Evolutionary conservation across 2,329 filamentous ascomycete species (phyloP).

Genomic region (Beauveria bassiana): DNA sequence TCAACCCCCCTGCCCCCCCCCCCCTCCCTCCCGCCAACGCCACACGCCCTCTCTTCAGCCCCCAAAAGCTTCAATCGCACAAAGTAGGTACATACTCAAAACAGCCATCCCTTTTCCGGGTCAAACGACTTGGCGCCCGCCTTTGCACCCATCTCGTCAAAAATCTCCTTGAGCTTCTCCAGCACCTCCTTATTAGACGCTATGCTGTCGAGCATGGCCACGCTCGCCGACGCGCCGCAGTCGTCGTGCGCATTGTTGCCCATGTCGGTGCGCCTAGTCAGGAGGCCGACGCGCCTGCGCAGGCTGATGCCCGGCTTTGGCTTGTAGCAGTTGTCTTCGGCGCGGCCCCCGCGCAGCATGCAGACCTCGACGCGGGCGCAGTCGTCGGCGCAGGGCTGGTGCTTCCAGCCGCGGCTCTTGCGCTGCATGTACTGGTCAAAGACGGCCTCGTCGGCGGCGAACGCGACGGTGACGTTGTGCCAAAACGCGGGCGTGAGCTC

Average conservation of each 20-base stretch:
- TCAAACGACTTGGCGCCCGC: not conserved
- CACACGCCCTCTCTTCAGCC: too few species aligned
- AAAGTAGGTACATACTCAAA: not conserved
- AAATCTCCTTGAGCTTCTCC: slow-evolving; percentile 17
- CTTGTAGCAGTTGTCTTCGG: slow-evolving; percentile 43
- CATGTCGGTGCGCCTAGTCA: slow-evolving; percentile 22
- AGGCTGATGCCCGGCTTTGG: slow-evolving; percentile 28
- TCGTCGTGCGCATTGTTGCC: slow-evolving; percentile 19
- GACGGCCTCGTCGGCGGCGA: slow-evolving; percentile 33
- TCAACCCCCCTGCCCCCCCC: too few species aligned
- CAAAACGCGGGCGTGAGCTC: slow-evolving; percentile 51
- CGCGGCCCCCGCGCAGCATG: slow-evolving; percentile 41
- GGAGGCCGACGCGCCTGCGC: too few species aligned
- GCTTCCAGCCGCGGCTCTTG: slow-evolving; percentile 39
- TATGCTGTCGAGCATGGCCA: slow-evolving; percentile 21
- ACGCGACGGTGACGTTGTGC: slow-evolving; percentile 45
- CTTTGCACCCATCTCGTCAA: not conserved
- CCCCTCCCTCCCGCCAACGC: too few species aligned
- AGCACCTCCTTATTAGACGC: slow-evolving; percentile 19
- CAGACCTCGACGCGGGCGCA: slow-evolving; percentile 42
- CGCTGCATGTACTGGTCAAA: slow-evolving; percentile 41
- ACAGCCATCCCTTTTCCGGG: not conserved
- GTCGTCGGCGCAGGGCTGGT: slow-evolving; percentile 31
- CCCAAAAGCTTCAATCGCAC: not conserved
- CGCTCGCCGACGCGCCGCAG: slow-evolving; percentile 23